phyloP scores from a whole-genome alignment of 2,329 filamentous ascomycete genomes.

The Pyrenochaeta sp. region DNA sequence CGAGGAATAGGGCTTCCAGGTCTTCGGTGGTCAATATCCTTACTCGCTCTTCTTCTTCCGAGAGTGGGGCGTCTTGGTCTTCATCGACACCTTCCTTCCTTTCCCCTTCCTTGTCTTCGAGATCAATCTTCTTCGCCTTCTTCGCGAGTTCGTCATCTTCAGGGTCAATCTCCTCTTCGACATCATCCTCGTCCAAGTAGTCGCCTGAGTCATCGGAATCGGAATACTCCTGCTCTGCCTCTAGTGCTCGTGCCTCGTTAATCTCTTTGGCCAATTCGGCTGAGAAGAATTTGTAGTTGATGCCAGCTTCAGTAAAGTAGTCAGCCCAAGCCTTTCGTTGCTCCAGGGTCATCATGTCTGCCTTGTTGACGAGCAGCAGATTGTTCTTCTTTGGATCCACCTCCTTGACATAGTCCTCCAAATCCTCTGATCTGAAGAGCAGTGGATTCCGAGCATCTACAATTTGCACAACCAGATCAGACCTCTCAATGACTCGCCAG shows the following conservation, averaged over 20 bases:
- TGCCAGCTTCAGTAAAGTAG: conserved; percentile 80
- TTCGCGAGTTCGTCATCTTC: conserved; percentile 60
- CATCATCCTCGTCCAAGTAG: conserved; percentile 54
- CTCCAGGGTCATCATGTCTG: conserved; percentile 93
- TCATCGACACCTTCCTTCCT: conserved; percentile 52
- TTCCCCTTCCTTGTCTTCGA: conserved; percentile 54
- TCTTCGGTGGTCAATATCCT: conserved; percentile 92
- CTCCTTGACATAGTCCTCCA: conserved; percentile 93
- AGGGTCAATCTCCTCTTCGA: conserved; percentile 51
- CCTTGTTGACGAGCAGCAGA: conserved; percentile 94
- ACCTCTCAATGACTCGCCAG: conserved; percentile 97
- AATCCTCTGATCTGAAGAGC: conserved; percentile 90
- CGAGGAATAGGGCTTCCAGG: conserved; percentile 85
- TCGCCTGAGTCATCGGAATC: conserved; percentile 29
- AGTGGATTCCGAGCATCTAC: conserved; percentile 95
- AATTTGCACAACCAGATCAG: conserved; percentile 95
- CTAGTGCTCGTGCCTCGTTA: conserved; percentile 73
- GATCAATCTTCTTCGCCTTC: conserved; percentile 54
- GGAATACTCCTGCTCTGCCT: conserved; percentile 56
- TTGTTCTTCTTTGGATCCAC: conserved; percentile 89
- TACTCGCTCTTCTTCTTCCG: conserved; percentile 56
- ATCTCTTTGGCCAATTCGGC: conserved; percentile 88
- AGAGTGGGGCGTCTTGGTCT: conserved; percentile 45
- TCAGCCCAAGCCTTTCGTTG: conserved; percentile 86
- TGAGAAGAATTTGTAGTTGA: conserved; percentile 96